phyloP scores from a whole-genome alignment of 306 rosid genomes.

The Cucurbita pepo region DNA sequence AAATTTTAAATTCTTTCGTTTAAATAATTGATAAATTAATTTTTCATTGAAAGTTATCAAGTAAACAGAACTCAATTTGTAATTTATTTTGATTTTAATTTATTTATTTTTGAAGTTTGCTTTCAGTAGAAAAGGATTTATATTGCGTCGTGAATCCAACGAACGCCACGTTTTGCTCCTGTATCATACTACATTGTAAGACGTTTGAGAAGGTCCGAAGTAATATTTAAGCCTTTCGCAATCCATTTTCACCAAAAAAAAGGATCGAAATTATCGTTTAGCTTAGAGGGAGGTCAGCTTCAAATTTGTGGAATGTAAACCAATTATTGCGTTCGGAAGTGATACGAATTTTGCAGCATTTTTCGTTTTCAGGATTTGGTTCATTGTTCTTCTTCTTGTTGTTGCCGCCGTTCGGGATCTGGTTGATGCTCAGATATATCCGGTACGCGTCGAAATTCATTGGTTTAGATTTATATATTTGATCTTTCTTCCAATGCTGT shows the following conservation, averaged over 20 bases:
- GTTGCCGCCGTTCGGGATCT: neutral
- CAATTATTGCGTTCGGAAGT: neutral
- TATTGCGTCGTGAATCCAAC: conserved; percentile 1
- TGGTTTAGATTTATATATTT: neutral
- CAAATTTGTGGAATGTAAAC: neutral
- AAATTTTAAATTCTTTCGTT: no score
- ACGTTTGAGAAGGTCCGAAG: neutral
- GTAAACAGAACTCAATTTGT: no score
- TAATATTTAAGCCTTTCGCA: conserved; percentile 1
- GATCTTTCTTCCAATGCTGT: neutral
- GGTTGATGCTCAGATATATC: neutral
- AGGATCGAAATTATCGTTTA: neutral
- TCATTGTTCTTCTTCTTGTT: neutral
- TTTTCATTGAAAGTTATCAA: no score
- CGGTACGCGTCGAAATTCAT: neutral
- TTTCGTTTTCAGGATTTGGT: neutral
- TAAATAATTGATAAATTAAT: no score
- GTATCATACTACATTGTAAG: neutral
- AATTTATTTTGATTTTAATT: neutral
- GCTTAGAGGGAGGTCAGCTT: conserved; percentile 3
- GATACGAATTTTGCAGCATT: conserved; percentile 1
- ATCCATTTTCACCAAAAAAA: neutral
- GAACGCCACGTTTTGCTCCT: conserved; percentile 8
- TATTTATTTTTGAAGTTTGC: neutral
- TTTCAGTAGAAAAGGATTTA: neutral